Evolutionary conservation across 345 rosid species (phyloP).

Genomic region (Schrenkiella parvula): DNA sequence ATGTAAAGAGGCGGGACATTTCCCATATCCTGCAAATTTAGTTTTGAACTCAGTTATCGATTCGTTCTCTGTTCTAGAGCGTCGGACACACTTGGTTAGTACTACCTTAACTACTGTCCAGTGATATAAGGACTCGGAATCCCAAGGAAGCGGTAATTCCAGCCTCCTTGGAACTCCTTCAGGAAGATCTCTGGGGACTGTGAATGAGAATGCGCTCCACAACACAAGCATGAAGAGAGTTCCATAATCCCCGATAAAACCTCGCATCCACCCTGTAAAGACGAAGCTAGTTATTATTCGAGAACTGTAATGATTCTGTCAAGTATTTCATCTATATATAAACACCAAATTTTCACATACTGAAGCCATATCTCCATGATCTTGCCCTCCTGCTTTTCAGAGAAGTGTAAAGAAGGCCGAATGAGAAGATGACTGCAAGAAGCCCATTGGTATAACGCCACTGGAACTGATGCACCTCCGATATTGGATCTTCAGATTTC

Average conservation of each 20-base stretch:
- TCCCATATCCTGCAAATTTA: constrained; percentile 67
- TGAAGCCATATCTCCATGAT: constrained; percentile 69
- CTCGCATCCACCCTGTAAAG: constrained; percentile 55
- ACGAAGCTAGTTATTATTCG: constrained; percentile 13
- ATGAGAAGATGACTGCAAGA: constrained; percentile 62
- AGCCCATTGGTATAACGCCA: constrained; percentile 75
- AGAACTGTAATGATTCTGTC: neutral
- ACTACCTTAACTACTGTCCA: constrained; percentile 75
- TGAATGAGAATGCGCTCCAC: constrained; percentile 69
- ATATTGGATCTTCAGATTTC: constrained; percentile 37
- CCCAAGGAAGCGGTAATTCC: constrained; percentile 62
- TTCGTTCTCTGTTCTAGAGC: neutral
- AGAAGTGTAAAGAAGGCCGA: constrained; percentile 59
- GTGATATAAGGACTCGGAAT: constrained; percentile 51
- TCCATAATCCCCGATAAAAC: constrained; percentile 74
- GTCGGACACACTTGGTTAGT: neutral
- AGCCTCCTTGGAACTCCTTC: constrained; percentile 77
- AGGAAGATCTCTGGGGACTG: constrained; percentile 47
- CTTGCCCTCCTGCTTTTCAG: constrained; percentile 75
- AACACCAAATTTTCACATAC: constrained; percentile 34
- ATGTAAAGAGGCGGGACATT: constrained; percentile 57
- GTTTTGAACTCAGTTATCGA: too few relatives aligned
- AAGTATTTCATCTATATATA: neutral
- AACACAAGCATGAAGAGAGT: constrained; percentile 74
- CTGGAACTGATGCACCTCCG: constrained; percentile 46